Evolutionary conservation across 495 filamentous ascomycete species (phyloP).

Genomic region (Penicillium pulvis): DNA sequence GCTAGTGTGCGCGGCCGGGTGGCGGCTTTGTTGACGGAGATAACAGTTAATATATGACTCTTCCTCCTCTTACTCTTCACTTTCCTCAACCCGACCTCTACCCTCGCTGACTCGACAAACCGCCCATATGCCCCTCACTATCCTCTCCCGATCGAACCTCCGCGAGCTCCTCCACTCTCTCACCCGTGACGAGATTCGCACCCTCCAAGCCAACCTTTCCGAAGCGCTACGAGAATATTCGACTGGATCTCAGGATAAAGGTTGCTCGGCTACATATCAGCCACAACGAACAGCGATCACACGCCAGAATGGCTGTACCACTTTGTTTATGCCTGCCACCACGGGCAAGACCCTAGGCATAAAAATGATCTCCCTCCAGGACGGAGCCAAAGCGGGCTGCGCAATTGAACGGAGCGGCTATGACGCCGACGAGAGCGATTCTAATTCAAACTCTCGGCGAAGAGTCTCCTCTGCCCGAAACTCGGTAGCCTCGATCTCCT

Average conservation of each 20-base stretch:
- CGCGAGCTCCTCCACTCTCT: constrained; percentile 69
- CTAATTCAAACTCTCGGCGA: constrained; percentile 16
- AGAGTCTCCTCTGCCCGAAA: constrained; percentile 21
- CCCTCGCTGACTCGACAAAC: neutral
- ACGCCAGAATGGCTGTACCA: constrained; percentile 72
- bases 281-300: constrained; percentile 74
- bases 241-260: constrained; percentile 61
- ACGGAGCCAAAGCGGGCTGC: constrained; percentile 38
- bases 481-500: constrained; percentile 42
- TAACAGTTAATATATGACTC: constrained; percentile 13
- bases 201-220: constrained; percentile 65
- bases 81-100: neutral
- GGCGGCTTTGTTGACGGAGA: constrained; percentile 13
- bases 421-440: constrained; percentile 22
- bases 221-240: constrained; percentile 82
- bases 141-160: constrained; percentile 75
- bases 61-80: constrained; percentile 2
- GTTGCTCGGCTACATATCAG: constrained; percentile 66
- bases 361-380: constrained; percentile 61
- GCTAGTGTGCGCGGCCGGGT: constrained; percentile 15
- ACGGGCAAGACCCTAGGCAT: constrained; percentile 59
- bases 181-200: constrained; percentile 65
- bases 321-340: constrained; percentile 88
- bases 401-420: constrained; percentile 28
- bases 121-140: constrained; percentile 67